phyloP scores from a whole-genome alignment of 176 grass and related monocot species.

The Aegilops umbellulata region DNA sequence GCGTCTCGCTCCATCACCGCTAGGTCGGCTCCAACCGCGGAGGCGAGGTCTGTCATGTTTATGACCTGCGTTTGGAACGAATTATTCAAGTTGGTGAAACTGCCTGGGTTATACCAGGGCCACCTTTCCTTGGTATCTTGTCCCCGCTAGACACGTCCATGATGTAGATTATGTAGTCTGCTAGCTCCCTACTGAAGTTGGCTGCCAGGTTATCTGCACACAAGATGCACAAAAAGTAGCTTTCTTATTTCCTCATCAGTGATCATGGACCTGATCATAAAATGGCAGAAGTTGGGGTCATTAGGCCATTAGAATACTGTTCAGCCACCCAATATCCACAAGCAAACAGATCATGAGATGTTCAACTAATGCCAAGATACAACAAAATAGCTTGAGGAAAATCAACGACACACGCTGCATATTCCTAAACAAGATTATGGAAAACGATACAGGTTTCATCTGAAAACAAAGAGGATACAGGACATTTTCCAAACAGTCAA shows the following conservation, averaged over 20 bases:
- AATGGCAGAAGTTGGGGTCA: neutral
- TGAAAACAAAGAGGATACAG: neutral
- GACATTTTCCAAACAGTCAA: neutral
- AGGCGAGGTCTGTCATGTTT: constrained; percentile 94
- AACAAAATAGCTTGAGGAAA: neutral
- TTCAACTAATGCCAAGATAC: neutral
- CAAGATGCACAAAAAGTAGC: neutral
- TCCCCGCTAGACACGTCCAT: constrained; percentile 96
- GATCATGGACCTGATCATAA: neutral
- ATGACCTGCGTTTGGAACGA: constrained; percentile 61
- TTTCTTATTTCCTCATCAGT: neutral
- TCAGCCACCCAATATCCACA: neutral
- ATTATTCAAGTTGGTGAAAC: neutral
- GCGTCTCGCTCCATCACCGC: constrained; percentile 87
- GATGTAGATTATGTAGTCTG: constrained; percentile 98
- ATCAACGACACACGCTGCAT: neutral
- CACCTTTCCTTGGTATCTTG: constrained; percentile 97
- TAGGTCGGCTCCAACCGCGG: constrained; percentile 80
- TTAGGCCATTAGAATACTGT: neutral
- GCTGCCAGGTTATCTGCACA: constrained; percentile 94
- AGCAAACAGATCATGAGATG: no score
- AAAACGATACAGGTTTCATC: neutral
- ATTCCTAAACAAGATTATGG: neutral
- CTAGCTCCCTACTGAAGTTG: constrained; percentile 98
- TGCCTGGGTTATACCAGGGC: constrained; percentile 93